A percentile compares a stretch with the other conserved stretches of the same genome.
Conservation (phyloP, 192 early-diverging fungal genomes). For the Linnemannia schmuckeri region DNA sequence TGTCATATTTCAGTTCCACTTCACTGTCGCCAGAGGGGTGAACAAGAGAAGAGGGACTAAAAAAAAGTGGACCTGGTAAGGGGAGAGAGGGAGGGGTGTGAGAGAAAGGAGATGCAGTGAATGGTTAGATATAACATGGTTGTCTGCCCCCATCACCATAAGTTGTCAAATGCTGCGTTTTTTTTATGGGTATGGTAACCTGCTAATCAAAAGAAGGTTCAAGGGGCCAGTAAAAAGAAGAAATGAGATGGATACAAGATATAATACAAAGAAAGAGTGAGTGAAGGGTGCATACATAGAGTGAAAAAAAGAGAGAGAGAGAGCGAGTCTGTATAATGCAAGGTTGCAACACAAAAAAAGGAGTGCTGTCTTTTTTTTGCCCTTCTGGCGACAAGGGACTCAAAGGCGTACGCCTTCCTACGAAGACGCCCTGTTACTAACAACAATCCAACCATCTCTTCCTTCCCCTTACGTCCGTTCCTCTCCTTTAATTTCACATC, state of each 20-base stretch:
- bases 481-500: neutral
- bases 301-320: too few relatives aligned
- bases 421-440: conserved; percentile 2
- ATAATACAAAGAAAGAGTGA: neutral
- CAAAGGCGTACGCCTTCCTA: neutral
- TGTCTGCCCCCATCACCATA: neutral
- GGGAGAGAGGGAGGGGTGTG: neutral
- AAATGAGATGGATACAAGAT: neutral
- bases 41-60: neutral
- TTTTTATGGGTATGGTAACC: neutral
- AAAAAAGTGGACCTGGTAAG: neutral
- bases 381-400: neutral
- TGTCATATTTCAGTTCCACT: neutral
- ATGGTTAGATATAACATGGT: neutral
- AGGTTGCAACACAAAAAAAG: too few relatives aligned
- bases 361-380: too few relatives aligned
- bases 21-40: neutral
- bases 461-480: neutral
- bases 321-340: too few relatives aligned
- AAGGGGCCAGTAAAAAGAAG: neutral
- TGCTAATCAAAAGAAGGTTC: neutral
- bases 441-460: conserved; percentile 15
- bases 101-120: neutral
- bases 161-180: neutral
- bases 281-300: neutral